Evolutionary conservation across 1,284 basidiomycete species (phyloP), one percentile per base, ranked within the genome.

Genomic region (Veloboletus limbatus): DNA sequence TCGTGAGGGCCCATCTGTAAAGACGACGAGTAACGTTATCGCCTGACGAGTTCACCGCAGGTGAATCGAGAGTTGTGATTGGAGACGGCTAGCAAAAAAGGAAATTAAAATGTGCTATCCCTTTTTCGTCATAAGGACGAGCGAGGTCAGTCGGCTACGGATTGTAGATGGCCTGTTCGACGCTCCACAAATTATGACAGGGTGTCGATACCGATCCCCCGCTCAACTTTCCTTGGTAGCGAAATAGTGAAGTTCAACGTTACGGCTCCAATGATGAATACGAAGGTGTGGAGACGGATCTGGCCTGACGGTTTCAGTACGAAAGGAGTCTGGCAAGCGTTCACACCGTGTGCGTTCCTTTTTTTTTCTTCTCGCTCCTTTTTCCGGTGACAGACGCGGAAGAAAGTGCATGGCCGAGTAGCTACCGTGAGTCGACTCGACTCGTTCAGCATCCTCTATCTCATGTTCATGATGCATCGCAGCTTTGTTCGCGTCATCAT

Each of bases 271-370:
- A 44, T 41, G 31, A 55, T 20, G 0, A 16, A 1, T 14, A 16
- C 8, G 3, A 44, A 87, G 85, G 82, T 83, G 76, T 56, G 76
- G 77, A 34, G 85, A 87, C 54, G 85, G 84, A 1, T 77, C 78
- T 6, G 68, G 66, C 16, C 62, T 81, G 6, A 68, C 88, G 9
- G 67, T 74, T 2, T n/a, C 81, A 84, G 38, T 82, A 76, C 57
- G 85, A 88, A 62, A 74, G 84, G 53, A 64, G 76, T 86, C 45
- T n/a, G n/a, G n/a, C 76, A 79, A 47, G 53, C 75, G 27, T 72
- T 79, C 20, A 16, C 52, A 32, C 45, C 24, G 54, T 64, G 34
- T 45, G 53, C 43, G 24, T 16, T 18, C 31, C 9, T 5, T 36
- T 6, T 20, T n/a, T 11, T 2, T 13, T 13, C 14, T 17, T 10